These are phyloP conservation scores for Triticum urartu DNA, from an alignment of 176 grass and related monocot genomes.

Conservation along the genomic window DNA sequence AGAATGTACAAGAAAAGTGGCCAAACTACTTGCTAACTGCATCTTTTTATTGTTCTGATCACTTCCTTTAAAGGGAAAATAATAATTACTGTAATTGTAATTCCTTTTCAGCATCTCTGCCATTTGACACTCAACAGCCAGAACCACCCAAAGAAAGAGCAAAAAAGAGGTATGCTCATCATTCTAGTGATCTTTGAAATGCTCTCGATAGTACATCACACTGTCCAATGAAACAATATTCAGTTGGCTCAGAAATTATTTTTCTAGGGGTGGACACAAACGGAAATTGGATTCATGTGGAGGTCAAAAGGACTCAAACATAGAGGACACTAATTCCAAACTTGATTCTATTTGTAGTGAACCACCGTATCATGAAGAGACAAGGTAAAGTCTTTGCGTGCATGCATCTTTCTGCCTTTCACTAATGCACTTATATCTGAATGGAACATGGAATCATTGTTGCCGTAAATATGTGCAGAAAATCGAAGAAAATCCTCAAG, in stretches of 20 bases:
- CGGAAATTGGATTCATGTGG: conserved; percentile 25
- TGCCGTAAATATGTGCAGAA: conserved; percentile 26
- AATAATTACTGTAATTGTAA: conserved; percentile 13
- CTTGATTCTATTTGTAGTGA: neutral
- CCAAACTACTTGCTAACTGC: neutral
- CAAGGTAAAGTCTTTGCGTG: conserved; percentile 28
- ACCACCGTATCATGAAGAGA: neutral
- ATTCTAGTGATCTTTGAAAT: conserved; percentile 22
- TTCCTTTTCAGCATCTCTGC: conserved; percentile 33
- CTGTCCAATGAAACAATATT: conserved; percentile 5
- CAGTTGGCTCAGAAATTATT: conserved; percentile 33
- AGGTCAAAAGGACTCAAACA: neutral
- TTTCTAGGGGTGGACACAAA: conserved; percentile 18
- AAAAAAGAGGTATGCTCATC: conserved; percentile 30
- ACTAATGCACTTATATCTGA: conserved; percentile 9
- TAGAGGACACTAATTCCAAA: neutral
- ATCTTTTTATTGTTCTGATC: neutral
- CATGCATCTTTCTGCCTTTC: neutral
- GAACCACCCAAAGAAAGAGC: conserved; percentile 8
- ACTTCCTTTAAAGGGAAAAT: neutral
- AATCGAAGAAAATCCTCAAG: conserved; percentile 20
- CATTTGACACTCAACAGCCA: conserved; percentile 2
- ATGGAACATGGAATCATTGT: neutral
- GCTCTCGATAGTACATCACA: neutral
- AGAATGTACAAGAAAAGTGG: neutral